Evolutionary conservation across 306 rosid genomes (phyloP), one percentile per base, ranked within the genome.

Genomic region (Hippophae gyantsensis): DNA sequence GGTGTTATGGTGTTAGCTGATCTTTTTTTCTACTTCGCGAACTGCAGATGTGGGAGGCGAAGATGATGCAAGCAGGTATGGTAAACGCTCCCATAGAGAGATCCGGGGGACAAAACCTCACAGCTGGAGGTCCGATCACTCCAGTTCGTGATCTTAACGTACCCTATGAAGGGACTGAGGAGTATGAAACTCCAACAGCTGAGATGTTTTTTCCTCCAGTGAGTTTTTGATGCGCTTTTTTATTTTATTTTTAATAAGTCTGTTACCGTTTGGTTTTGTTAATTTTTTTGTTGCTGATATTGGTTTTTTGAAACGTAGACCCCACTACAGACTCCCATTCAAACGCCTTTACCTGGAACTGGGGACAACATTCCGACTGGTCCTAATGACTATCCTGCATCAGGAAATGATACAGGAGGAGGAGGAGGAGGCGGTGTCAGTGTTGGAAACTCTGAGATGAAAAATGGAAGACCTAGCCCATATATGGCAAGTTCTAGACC

Each of bases 71-170:
- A 63, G 99, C 95, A 9, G 84, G 95, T 70, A 95, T 70, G 0
- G 75, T 93, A 9, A 72, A 64, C 26, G 80, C 77, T 74, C 95
- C 97, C 25, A 93, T 88, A 56, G 97, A 88, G 63, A 86, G 95
- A 85, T 70, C 90, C 54, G 60, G 57, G 48, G 86, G 63, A 1
- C 71, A 78, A 27, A 88, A 84, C 78, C 78, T 82, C 42, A 72
- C 84, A 0, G 84, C 90, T 6, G 97, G 99, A 26, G 89, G 90
- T 56, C 82, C 88, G 0, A 78, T 82, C 41, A 81, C 99, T 77
- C 97, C 99, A 10, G 95, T 93, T 72, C 99, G 86, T 44, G 99
- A 93, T 86, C 99, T 93, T 14, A 93, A 93, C 42, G 81, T 93
- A 8, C 99, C 99, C 0, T 93, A 93, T 58, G 99, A 93, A 66